These are phyloP conservation scores for Abrus precatorius DNA, from an alignment of 306 rosid genomes.

Conservation along the genomic window DNA sequence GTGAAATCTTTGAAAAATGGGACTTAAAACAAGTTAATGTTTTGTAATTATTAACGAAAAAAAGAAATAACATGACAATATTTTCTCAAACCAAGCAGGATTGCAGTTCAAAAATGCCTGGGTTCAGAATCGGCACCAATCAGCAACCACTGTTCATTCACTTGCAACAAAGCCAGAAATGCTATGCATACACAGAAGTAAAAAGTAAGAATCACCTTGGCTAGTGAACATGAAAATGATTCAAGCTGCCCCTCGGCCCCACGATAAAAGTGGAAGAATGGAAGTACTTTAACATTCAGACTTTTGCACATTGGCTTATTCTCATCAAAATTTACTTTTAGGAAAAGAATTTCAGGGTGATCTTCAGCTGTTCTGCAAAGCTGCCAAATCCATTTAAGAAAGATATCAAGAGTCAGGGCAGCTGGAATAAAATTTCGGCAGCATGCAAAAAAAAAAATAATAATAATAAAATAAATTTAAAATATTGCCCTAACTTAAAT, in stretches of 20 bases:
- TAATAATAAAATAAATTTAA: neutral
- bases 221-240: slow-evolving; percentile 97
- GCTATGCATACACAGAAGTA: slow-evolving; percentile 37
- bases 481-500: slow-evolving; percentile 4
- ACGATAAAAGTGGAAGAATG: slow-evolving; percentile 96
- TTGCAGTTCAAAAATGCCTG: slow-evolving; percentile 23
- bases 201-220: slow-evolving; percentile 71
- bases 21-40: neutral
- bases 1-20: neutral
- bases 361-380: slow-evolving; percentile 97
- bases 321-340: slow-evolving; percentile 97
- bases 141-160: neutral
- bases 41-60: neutral
- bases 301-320: slow-evolving; percentile 98
- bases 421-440: slow-evolving; percentile 34
- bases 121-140: slow-evolving; percentile 26
- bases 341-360: slow-evolving; percentile 83
- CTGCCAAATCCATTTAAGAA: slow-evolving; percentile 65
- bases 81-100: neutral
- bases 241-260: slow-evolving; percentile 95
- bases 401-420: slow-evolving; percentile 35
- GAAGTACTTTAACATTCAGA: slow-evolving; percentile 95
- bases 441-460: slow-evolving; percentile 18
- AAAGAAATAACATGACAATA: neutral
- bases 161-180: slow-evolving; percentile 20